These are phyloP conservation scores for Sclerotinia spermophila DNA, from an alignment of 2,329 filamentous ascomycete species.

Conservation along the genomic window DNA sequence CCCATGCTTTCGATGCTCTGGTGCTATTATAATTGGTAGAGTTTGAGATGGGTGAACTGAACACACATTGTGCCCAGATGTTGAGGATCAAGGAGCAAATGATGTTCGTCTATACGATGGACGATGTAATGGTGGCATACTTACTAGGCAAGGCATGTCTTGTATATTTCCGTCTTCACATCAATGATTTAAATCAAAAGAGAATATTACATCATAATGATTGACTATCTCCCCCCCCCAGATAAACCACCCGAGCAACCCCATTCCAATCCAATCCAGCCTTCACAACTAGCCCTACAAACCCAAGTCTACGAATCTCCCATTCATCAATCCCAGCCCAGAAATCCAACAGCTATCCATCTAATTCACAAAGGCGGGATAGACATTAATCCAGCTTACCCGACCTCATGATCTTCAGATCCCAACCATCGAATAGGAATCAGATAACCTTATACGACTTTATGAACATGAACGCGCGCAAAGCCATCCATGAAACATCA, in stretches of 20 bases:
- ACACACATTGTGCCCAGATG: neutral
- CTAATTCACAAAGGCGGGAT: neutral
- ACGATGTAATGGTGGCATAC: neutral
- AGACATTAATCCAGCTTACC: neutral
- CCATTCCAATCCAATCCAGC: too few species aligned
- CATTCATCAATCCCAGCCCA: neutral
- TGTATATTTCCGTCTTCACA: neutral
- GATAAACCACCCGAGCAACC: neutral
- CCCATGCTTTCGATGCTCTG: neutral
- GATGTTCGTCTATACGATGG: neutral
- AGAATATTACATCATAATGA: neutral
- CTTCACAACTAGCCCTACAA: neutral
- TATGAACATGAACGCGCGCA: neutral
- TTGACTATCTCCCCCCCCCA: neutral
- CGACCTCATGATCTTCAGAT: neutral
- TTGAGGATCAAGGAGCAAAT: neutral
- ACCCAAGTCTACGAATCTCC: neutral
- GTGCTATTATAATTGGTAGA: neutral
- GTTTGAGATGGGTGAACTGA: neutral
- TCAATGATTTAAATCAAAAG: neutral
- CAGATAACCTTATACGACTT: neutral
- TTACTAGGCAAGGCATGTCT: neutral
- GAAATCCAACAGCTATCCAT: neutral
- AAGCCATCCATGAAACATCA: neutral
- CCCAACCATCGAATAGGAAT: neutral